These are phyloP conservation scores for Gynostemma pentaphyllum DNA, from an alignment of 306 rosid genomes.

Conservation along the genomic window DNA sequence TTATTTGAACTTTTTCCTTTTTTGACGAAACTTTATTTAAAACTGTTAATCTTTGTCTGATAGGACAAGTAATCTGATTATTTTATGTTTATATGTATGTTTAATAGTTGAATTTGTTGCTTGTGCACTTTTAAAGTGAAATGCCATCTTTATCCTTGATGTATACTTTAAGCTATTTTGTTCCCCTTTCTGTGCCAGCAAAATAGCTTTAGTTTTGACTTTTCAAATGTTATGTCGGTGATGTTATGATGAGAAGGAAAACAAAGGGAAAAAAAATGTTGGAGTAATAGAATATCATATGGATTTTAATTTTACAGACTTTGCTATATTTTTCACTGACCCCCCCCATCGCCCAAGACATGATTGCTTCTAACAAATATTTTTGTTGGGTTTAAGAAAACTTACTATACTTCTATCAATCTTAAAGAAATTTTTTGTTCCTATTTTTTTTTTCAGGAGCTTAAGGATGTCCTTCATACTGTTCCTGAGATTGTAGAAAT, in stretches of 20 bases:
- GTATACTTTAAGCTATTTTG: neutral
- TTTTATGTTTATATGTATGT: neutral
- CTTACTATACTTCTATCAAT: neutral
- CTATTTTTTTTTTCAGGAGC: slow-evolving; percentile 50
- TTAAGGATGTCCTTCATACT: slow-evolving; percentile 49
- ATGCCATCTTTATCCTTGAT: neutral
- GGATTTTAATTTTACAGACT: neutral
- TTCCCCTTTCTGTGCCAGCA: neutral
- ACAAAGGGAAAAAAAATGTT: neutral
- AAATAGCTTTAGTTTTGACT: neutral
- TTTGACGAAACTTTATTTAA: neutral
- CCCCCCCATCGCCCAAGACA: too few species aligned
- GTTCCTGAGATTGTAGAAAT: slow-evolving; percentile 72
- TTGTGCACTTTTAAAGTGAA: neutral
- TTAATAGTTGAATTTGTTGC: neutral
- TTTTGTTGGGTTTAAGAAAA: neutral
- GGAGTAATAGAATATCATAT: neutral
- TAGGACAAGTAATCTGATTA: neutral
- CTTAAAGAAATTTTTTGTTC: neutral
- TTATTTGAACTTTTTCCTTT: neutral
- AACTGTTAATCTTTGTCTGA: slow-evolving; percentile 3
- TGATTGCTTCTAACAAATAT: too few species aligned
- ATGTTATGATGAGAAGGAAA: neutral
- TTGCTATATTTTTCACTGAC: too few species aligned
- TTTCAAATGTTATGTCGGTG: neutral